A percentile compares a stretch with the other conserved stretches of the same genome.
Conservation (phyloP, 1,284 basidiomycete species). For the Marasmius fiardii region DNA sequence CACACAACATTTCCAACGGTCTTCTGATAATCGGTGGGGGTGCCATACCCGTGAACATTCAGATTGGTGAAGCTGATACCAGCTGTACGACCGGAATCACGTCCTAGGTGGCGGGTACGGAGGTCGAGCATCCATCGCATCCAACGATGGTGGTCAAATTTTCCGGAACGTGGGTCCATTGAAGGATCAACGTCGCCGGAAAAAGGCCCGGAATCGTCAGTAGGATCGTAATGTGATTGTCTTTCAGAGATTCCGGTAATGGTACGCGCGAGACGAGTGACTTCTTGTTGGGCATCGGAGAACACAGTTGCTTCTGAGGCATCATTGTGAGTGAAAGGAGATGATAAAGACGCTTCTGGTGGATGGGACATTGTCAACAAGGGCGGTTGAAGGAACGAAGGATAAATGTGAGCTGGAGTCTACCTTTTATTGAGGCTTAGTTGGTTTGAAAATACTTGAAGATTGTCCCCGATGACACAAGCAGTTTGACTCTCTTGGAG, state of each 20-base stretch:
- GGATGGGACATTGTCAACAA: too few relatives aligned
- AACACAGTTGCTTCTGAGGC: neutral
- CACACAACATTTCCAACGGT: constrained; percentile 40
- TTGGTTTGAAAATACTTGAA: too few relatives aligned
- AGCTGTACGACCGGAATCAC: constrained; percentile 26
- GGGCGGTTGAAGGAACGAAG: too few relatives aligned
- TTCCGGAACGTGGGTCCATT: constrained; percentile 34
- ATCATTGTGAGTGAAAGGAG: neutral
- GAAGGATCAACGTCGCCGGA: constrained; percentile 21
- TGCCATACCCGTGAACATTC: constrained; percentile 38
- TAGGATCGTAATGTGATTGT: neutral
- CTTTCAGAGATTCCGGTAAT: neutral
- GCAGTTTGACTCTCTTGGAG: too few relatives aligned
- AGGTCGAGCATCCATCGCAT: constrained; percentile 25
- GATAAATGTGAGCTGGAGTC: too few relatives aligned
- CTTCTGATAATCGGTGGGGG: constrained; percentile 41
- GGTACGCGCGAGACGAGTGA: neutral
- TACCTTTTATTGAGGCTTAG: too few relatives aligned
- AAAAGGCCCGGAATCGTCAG: constrained; percentile 8
- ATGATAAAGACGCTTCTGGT: too few relatives aligned
- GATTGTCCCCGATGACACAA: too few relatives aligned
- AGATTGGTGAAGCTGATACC: constrained; percentile 40
- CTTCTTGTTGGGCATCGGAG: neutral
- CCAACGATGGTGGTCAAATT: constrained; percentile 36
- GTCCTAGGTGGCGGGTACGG: constrained; percentile 22